Evolutionary conservation across 2,329 filamentous ascomycete genomes (phyloP), one percentile per base, ranked within the genome.

Genomic region (Berkeleyomyces rouxiae): DNA sequence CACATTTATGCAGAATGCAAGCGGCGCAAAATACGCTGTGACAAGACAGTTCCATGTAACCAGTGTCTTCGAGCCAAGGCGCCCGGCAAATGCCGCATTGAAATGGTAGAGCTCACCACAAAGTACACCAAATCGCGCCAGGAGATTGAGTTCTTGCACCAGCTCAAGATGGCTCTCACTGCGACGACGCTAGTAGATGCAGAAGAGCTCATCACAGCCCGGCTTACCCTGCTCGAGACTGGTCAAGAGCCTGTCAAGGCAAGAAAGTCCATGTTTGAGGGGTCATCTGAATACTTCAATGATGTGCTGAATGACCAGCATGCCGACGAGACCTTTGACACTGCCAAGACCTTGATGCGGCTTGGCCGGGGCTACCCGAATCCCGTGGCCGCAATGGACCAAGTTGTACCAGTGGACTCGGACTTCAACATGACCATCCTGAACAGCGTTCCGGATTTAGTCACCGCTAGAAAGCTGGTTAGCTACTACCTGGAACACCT

Each of bases 51-150:
- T 10, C 63, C 63, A 5, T 64, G 63, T 40, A 64, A 46, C 16
- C 63, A 64, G 31, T 64, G 63, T 59, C 53, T 64, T 33, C 53
- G 61, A 9, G 63, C 63, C 13, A 64, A 64, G 36, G 59, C 63
- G 10, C 63, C 63, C 6, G 55, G 58, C 13, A 53, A 55, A 23
- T 64, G 63, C 40, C 59, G 60, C 5, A 60, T 64, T 13, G 63
- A 64, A 43, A 64, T 60, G n/a, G 63, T 64, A 4, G 63, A 64
- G 55, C 47, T 64, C 13, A 64, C 63, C 23, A 64, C 63, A 39
- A 64, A 64, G 55, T 59, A 64, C 63, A 64, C 63, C 37, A 64
- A 64, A 31, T 64, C 63, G 5, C 63, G 63, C 31, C 63, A 64
- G 37, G 63, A 64, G 53, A 64, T 64, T 7, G 59, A 64, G 37